These are phyloP conservation scores for Cucurbita moschata DNA, from an alignment of 306 rosid species.

Conservation along the genomic window DNA sequence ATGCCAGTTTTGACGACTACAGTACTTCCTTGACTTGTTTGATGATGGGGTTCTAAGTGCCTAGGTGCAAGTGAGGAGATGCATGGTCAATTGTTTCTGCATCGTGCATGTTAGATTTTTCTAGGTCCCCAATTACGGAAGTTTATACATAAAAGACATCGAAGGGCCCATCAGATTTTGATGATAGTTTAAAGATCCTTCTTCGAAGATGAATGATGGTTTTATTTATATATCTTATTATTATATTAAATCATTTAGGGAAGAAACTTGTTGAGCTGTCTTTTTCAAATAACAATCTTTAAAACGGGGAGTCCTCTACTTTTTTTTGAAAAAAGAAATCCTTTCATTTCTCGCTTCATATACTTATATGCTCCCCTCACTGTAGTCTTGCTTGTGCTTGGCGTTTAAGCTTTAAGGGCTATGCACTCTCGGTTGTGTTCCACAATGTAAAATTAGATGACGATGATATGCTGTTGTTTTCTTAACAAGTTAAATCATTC, in stretches of 20 bases:
- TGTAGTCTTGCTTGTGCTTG: not conserved
- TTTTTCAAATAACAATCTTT: not conserved
- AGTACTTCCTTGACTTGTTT: too few species aligned
- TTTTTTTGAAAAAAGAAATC: not conserved
- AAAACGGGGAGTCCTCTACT: not conserved
- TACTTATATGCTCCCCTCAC: not conserved
- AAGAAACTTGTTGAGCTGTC: not conserved
- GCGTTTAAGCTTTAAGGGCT: not conserved
- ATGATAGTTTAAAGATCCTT: not conserved
- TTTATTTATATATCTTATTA: not conserved
- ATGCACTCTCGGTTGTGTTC: not conserved
- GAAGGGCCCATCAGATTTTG: too few species aligned
- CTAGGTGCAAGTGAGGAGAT: not conserved
- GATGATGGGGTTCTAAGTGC: too few species aligned
- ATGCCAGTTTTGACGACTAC: too few species aligned
- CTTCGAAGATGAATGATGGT: not conserved
- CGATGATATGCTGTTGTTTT: not conserved
- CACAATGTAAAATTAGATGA: not conserved
- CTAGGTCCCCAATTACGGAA: too few species aligned
- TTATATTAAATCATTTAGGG: not conserved
- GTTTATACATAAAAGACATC: too few species aligned
- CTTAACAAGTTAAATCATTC: not conserved
- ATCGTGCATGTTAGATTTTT: not conserved
- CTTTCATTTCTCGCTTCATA: not conserved
- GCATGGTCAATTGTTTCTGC: not conserved